A percentile compares a stretch with the other conserved stretches of the same genome.
phyloP scores from a whole-genome alignment of 2,329 filamentous ascomycete species.

The Dactylellina drechsleri region DNA sequence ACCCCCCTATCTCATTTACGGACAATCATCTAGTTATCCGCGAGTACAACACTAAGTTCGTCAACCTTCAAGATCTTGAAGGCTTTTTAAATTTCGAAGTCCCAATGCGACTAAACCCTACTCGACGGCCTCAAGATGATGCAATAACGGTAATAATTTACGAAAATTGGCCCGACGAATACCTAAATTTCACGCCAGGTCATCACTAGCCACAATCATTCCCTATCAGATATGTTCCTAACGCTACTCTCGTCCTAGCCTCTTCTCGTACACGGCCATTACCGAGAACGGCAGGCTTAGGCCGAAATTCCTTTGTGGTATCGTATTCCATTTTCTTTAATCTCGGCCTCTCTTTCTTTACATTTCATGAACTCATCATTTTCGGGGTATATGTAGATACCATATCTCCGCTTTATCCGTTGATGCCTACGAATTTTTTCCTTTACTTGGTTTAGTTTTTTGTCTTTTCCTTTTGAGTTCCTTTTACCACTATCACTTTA shows the following conservation, averaged over 20 bases:
- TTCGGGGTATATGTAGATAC: neutral
- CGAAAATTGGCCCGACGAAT: slow-evolving; percentile 39
- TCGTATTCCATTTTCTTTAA: neutral
- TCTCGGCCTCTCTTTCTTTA: too few species aligned
- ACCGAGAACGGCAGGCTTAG: too few species aligned
- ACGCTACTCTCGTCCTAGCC: too few species aligned
- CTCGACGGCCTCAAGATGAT: slow-evolving; percentile 17
- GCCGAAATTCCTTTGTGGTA: too few species aligned
- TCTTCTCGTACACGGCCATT: too few species aligned
- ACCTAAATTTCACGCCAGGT: slow-evolving; percentile 24
- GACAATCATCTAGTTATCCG: slow-evolving; percentile 39
- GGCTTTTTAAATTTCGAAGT: slow-evolving; percentile 40
- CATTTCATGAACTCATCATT: too few species aligned
- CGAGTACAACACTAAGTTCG: slow-evolving; percentile 32
- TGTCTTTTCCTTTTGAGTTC: slow-evolving; percentile 2
- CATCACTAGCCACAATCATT: slow-evolving; percentile 19
- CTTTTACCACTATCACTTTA: neutral
- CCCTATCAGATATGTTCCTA: neutral
- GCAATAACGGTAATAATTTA: slow-evolving; percentile 37
- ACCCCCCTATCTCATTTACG: slow-evolving; percentile 31
- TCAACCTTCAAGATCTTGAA: slow-evolving; percentile 41
- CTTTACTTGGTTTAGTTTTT: neutral
- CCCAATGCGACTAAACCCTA: neutral
- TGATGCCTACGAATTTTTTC: too few species aligned
- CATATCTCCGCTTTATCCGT: neutral